Conservation (phyloP, 2,329 filamentous ascomycete genomes). For the Stagonosporopsis vannaccii region DNA sequence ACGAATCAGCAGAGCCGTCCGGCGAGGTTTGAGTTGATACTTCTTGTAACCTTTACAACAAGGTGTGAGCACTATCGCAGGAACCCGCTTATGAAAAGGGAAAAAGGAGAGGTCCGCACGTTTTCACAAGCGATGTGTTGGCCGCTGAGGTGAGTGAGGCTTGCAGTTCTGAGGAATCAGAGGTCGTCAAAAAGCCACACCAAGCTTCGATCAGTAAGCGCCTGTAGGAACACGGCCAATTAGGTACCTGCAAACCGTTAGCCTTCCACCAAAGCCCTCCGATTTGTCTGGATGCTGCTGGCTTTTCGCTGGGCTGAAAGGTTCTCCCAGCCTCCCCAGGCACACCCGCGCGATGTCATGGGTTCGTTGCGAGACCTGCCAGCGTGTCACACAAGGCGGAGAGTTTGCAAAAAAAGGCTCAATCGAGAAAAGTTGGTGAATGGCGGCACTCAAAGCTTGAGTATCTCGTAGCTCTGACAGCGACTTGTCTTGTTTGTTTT, state of each 20-base stretch:
- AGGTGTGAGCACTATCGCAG: conserved; percentile 15
- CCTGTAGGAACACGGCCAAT: conserved; percentile 36
- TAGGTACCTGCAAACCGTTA: conserved; percentile 31
- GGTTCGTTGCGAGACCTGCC: conserved; percentile 6
- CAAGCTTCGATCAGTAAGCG: conserved; percentile 24
- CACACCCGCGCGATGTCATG: conserved; percentile 23
- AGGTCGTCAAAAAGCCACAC: conserved; percentile 10
- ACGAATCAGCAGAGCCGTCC: conserved; percentile 1
- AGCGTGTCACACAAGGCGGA: conserved; percentile 11
- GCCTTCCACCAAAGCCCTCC: conserved; percentile 30
- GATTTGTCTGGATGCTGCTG: conserved; percentile 37
- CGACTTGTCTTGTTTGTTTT: conserved; percentile 36
- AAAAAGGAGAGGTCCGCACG: conserved; percentile 18
- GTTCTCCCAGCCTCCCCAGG: conserved; percentile 31
- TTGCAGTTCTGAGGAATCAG: conserved; percentile 23
- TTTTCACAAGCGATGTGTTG: conserved; percentile 34
- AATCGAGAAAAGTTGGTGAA: conserved; percentile 16
- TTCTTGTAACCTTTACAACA: conserved; percentile 16
- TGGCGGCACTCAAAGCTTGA: conserved; percentile 25
- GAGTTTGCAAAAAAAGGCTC: conserved; percentile 20
- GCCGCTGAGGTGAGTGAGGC: conserved; percentile 34
- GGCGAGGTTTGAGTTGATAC: conserved; percentile 5
- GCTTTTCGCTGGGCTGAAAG: conserved; percentile 26
- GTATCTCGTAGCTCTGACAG: conserved; percentile 23
- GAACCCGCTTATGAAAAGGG: conserved; percentile 13